phyloP scores from a whole-genome alignment of 73 alveolate genomes.

The Paramecium bursaria region DNA sequence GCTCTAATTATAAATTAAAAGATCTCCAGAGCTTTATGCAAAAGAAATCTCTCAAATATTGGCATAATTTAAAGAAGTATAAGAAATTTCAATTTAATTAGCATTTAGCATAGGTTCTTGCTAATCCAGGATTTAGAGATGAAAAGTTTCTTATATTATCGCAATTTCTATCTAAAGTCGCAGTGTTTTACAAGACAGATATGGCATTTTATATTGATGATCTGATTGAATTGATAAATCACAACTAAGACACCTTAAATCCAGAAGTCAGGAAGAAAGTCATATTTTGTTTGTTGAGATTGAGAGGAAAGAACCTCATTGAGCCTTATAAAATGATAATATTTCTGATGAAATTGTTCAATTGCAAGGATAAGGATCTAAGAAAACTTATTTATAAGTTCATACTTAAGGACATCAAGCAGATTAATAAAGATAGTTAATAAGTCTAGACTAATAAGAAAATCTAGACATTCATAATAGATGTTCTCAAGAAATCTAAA shows the following conservation, averaged over 20 bases:
- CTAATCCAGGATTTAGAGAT: slow-evolving; percentile 55
- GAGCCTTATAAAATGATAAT: slow-evolving; percentile 39
- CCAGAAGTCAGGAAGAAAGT: slow-evolving; percentile 8
- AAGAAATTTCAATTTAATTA: background rate
- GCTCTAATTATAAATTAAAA: slow-evolving; percentile 46
- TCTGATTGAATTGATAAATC: slow-evolving; percentile 59
- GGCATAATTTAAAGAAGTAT: background rate
- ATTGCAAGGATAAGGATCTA: slow-evolving; percentile 66
- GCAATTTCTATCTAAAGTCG: slow-evolving; percentile 56
- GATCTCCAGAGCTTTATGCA: slow-evolving; percentile 63
- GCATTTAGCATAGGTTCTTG: slow-evolving; percentile 52
- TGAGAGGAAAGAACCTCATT: slow-evolving; percentile 25
- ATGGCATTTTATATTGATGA: slow-evolving; percentile 43
- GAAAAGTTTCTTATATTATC: slow-evolving; percentile 47
- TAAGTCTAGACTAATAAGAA: slow-evolving; percentile 47
- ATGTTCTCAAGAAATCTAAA: background rate
- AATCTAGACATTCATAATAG: slow-evolving; percentile 30
- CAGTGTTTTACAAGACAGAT: slow-evolving; percentile 59
- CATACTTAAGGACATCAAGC: slow-evolving; percentile 56
- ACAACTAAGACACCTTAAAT: slow-evolving; percentile 1
- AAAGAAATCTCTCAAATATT: slow-evolving; percentile 55
- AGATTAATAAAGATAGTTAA: slow-evolving; percentile 55
- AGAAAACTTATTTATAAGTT: slow-evolving; percentile 61
- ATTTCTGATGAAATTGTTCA: slow-evolving; percentile 59
- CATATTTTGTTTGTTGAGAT: background rate